Percentiles rank a stretch among this genome's conserved stretches.
Conservation (phyloP, 805 yeast species). For the Yarrowia porcina region DNA sequence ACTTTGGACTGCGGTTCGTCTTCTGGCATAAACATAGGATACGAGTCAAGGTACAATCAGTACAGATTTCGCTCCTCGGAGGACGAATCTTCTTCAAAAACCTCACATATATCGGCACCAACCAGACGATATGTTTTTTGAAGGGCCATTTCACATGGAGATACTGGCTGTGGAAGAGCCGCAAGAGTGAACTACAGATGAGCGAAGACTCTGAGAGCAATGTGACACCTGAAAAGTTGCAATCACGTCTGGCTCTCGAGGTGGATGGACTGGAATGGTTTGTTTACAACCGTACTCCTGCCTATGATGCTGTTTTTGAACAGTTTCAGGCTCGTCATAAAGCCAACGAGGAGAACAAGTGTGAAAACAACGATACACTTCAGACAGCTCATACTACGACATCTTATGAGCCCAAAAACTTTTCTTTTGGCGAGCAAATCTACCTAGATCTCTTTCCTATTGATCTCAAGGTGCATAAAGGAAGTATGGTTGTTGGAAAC, state of each 20-base stretch:
- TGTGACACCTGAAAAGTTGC: slow-evolving; percentile 27
- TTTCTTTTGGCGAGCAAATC: slow-evolving; percentile 29
- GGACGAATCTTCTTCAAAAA: slow-evolving; percentile 81
- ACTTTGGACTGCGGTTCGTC: slow-evolving; percentile 49
- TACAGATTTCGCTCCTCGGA: slow-evolving; percentile 74
- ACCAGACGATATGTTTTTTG: slow-evolving; percentile 66
- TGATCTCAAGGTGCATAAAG: slow-evolving; percentile 54
- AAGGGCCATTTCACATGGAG: slow-evolving; percentile 83
- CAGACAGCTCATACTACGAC: neutral
- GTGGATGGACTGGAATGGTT: slow-evolving; percentile 81
- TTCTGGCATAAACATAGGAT: slow-evolving; percentile 64
- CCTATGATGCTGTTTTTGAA: slow-evolving; percentile 61
- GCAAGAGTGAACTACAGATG: slow-evolving; percentile 37
- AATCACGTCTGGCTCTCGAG: slow-evolving; percentile 42
- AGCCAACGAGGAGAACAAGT: neutral
- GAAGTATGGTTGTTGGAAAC: slow-evolving; percentile 79
- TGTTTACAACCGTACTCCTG: slow-evolving; percentile 71
- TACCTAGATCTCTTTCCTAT: slow-evolving; percentile 53
- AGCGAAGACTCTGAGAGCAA: slow-evolving; percentile 28
- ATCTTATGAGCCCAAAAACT: slow-evolving; percentile 22
- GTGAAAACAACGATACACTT: slow-evolving; percentile 11
- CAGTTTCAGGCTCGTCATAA: neutral
- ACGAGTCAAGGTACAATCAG: slow-evolving; percentile 63
- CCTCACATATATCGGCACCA: slow-evolving; percentile 65
- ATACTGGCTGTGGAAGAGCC: slow-evolving; percentile 66